Evolutionary conservation across 176 grass and related monocot genomes (phyloP).

Genomic region (Oryza punctata): DNA sequence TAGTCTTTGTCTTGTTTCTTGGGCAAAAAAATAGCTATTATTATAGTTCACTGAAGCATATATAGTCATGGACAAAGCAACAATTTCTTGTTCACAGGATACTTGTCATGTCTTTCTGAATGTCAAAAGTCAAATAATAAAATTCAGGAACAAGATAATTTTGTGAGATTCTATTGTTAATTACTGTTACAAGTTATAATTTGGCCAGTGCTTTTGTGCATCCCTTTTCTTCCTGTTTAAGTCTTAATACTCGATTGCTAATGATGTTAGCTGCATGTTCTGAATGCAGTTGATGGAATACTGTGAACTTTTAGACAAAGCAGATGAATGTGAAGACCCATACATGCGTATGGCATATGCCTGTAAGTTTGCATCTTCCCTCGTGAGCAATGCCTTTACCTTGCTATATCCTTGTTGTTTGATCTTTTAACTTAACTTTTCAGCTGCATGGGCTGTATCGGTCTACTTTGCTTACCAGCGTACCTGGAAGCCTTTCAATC

Average conservation of each 20-base stretch:
- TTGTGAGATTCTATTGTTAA: background rate
- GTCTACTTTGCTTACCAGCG: conserved; percentile 77
- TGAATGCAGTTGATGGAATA: conserved; percentile 85
- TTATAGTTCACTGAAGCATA: background rate
- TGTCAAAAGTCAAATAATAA: conserved; percentile 20
- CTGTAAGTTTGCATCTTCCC: conserved; percentile 58
- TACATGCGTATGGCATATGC: conserved; percentile 90
- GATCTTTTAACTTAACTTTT: conserved; percentile 40
- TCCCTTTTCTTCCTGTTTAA: background rate
- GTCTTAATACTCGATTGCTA: conserved; percentile 5
- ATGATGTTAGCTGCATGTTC: conserved; percentile 23
- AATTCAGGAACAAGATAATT: conserved; percentile 11
- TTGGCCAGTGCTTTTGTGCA: background rate
- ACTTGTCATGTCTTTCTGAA: background rate
- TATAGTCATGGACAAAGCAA: background rate
- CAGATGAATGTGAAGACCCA: conserved; percentile 95
- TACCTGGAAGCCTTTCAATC: conserved; percentile 98
- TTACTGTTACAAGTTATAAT: background rate
- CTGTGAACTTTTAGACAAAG: conserved; percentile 87
- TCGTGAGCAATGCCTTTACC: conserved; percentile 6
- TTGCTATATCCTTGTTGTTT: conserved; percentile 26
- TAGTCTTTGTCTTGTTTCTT: background rate
- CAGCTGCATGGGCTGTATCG: conserved; percentile 96
- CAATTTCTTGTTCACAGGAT: background rate
- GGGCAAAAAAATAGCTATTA: background rate